Percentiles rank a stretch among this genome's conserved stretches.
Evolutionary conservation across 192 early-diverging fungal genomes (phyloP).

Genomic region (Coemansia sp.): DNA sequence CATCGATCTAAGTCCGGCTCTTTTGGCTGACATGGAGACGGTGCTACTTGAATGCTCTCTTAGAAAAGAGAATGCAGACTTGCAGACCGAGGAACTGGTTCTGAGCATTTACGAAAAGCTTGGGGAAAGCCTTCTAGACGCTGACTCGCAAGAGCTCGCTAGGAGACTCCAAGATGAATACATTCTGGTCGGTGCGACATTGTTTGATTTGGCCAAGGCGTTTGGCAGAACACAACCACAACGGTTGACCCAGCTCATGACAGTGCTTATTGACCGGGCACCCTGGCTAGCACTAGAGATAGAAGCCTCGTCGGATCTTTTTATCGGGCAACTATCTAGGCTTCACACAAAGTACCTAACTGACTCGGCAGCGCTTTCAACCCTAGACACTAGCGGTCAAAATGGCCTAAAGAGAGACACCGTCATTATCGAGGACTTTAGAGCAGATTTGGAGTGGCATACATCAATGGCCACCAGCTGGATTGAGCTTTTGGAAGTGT

Average conservation of each 20-base stretch:
- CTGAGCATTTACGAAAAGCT: constrained; percentile 39
- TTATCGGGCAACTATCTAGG: constrained; percentile 50
- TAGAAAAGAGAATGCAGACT: not conserved
- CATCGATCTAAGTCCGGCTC: constrained; percentile 12
- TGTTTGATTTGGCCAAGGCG: constrained; percentile 54
- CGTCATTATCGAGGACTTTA: constrained; percentile 8
- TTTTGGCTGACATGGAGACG: constrained; percentile 15
- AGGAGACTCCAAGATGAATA: constrained; percentile 27
- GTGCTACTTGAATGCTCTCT: constrained; percentile 14
- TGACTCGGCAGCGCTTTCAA: not conserved
- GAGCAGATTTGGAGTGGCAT: constrained; percentile 28
- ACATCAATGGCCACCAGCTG: constrained; percentile 28
- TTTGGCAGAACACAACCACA: constrained; percentile 49
- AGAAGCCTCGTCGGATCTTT: constrained; percentile 40
- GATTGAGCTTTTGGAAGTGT: constrained; percentile 24
- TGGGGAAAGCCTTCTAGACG: constrained; percentile 25
- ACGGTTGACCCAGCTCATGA: constrained; percentile 34
- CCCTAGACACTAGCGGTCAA: not conserved
- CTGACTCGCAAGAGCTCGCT: constrained; percentile 18
- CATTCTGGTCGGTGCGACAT: constrained; percentile 44
- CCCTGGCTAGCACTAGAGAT: constrained; percentile 53
- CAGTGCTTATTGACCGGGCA: constrained; percentile 40
- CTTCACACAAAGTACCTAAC: constrained; percentile 46
- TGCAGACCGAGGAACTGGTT: constrained; percentile 13
- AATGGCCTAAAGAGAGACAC: not conserved